Percentiles rank a stretch among this genome's conserved stretches.
Evolutionary conservation across 1,284 basidiomycete genomes (phyloP).

Genomic region (Austroboletus olivaceoglutinosus): DNA sequence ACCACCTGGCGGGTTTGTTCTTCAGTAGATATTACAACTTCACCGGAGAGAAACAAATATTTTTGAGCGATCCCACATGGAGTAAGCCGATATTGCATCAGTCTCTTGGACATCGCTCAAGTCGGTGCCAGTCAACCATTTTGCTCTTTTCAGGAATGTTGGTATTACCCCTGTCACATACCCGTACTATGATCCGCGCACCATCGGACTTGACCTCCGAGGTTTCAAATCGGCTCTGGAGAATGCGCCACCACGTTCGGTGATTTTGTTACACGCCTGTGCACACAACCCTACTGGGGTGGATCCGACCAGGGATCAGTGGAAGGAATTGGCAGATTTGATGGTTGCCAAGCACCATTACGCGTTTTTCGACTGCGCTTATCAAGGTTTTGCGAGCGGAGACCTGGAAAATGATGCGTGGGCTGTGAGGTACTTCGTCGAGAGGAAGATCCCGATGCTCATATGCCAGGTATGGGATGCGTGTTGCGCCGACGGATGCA

Average conservation of each 20-base stretch:
- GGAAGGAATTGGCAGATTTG: conserved; percentile 77
- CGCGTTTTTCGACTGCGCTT: conserved; percentile 94
- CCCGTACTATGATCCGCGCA: conserved; percentile 89
- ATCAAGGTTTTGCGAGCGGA: conserved; percentile 91
- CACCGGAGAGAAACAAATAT: conserved; percentile 66
- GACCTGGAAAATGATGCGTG: conserved; percentile 75
- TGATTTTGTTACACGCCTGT: conserved; percentile 90
- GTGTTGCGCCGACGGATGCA: background rate
- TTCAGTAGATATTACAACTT: conserved; percentile 82
- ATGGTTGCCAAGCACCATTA: conserved; percentile 80
- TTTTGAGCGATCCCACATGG: conserved; percentile 85
- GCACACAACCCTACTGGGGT: conserved; percentile 97
- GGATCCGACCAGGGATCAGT: conserved; percentile 89
- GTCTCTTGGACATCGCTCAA: conserved; percentile 4
- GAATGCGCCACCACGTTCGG: conserved; percentile 69
- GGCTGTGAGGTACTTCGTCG: conserved; percentile 77
- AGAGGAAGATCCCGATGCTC: conserved; percentile 72
- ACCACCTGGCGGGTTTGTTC: conserved; percentile 91
- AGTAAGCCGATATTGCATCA: conserved; percentile 42
- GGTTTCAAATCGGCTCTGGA: conserved; percentile 69
- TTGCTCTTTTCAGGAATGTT: conserved; percentile 83
- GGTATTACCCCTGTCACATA: conserved; percentile 81
- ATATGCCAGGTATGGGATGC: conserved; percentile 75
- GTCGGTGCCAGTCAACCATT: conserved; percentile 73
- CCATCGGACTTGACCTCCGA: conserved; percentile 83